Base-by-base conservation (phyloP, 1,139 yeast genomes). In the Lizanozyma gosingica region DNA sequence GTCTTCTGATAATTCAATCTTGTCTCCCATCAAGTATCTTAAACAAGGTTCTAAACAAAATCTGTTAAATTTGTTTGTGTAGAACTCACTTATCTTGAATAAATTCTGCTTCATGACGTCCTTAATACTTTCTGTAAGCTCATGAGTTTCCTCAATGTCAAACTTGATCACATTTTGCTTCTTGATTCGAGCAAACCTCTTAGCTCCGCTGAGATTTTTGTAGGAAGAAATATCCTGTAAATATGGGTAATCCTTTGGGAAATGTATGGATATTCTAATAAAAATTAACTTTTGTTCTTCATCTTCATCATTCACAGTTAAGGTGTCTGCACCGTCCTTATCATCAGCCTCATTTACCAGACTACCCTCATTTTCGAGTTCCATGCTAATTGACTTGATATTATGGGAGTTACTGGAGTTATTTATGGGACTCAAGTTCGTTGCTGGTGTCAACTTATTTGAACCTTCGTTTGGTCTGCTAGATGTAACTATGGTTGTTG, bases 31-130 rank as follows among this genome's bases (percentile, higher is more conserved):
- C 3, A 92, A 65, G 51, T 70, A 83, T 39, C 96, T 60, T 43
- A 92, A 62, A 49, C 94, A 80, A 1, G 86, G 80, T 53, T 92
- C 97, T 22, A 92, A 63, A 48, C 96, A 86, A 49, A 80, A 87
- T 44, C 69, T 64, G 29, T 78, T 76, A 43, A 65, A 63, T 39
- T 70, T 69, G 33, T 73, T 68, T 0, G 90, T 67, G 50, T 76
- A 80, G 43, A 72, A 73, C 1, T 59, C 59, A 0, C 88, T 67
- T 15, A 90, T 82, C 34, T 73, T 74, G 35, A 65, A 62, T 36
- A 90, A 60, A 27, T 67, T 71, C 2, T 57, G 54, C 17, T 73
- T 51, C 56, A 90, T 76, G 35, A 72, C 78, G 15, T 62, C 62
- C 33, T 73, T 65, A 33, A 71, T 68, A 0, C 63, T 70, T 1